These are phyloP conservation scores for Entophlyctis helioformis DNA, from an alignment of 192 early-diverging fungal species.

Conservation along the genomic window DNA sequence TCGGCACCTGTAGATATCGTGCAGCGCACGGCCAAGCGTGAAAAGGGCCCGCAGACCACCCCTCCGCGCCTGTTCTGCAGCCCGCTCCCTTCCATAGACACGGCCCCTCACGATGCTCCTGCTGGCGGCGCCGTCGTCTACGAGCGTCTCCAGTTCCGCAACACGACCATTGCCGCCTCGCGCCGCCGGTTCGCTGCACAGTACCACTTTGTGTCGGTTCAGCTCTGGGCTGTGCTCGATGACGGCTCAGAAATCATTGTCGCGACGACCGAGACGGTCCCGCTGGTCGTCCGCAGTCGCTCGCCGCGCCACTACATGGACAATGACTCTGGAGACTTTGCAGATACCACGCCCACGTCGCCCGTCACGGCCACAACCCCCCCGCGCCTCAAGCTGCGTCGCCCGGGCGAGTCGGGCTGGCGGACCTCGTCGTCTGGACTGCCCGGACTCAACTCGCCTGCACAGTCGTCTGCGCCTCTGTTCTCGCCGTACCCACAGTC, in stretches of 20 bases:
- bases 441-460: too few relatives aligned
- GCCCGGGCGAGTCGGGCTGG: too few relatives aligned
- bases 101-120: too few relatives aligned
- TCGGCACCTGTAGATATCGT: constrained; percentile 68
- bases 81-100: too few relatives aligned
- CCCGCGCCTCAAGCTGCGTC: too few relatives aligned
- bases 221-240: constrained; percentile 45
- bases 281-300: constrained; percentile 87
- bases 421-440: too few relatives aligned
- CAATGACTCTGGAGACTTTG: too few relatives aligned
- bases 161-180: constrained; percentile 85
- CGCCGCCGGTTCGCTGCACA: constrained; percentile 85
- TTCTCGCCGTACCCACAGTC: too few relatives aligned
- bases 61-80: constrained; percentile 15
- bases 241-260: constrained; percentile 34
- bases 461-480: too few relatives aligned
- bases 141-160: constrained; percentile 92
- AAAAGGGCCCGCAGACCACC: constrained; percentile 81
- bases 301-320: constrained; percentile 77
- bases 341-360: too few relatives aligned
- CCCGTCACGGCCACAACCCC: too few relatives aligned
- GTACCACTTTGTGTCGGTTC: constrained; percentile 71
- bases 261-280: constrained; percentile 60
- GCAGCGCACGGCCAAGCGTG: constrained; percentile 86
- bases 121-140: constrained; percentile 47